These are phyloP conservation scores for Bertia moriformis DNA, from an alignment of 2,329 filamentous ascomycete genomes.

Conservation along the genomic window DNA sequence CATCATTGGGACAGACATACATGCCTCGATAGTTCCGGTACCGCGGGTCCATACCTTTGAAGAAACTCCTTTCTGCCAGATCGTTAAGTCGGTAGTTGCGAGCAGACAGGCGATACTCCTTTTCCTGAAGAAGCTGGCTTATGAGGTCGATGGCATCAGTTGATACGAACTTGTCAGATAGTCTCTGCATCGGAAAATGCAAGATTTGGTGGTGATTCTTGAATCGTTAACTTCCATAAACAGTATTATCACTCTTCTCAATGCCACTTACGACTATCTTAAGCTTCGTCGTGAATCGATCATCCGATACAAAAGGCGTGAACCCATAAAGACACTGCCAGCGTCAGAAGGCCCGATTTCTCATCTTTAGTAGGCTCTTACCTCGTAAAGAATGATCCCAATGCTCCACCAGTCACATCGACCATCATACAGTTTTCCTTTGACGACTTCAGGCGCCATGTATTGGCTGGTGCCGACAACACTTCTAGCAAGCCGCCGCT, in stretches of 20 bases:
- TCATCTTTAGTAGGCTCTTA: too few relatives aligned
- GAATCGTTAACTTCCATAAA: too few relatives aligned
- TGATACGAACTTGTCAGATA: slow-evolving; percentile 43
- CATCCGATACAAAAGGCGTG: slow-evolving; percentile 76
- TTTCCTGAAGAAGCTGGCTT: slow-evolving; percentile 55
- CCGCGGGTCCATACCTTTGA: slow-evolving; percentile 5
- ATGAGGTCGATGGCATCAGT: slow-evolving; percentile 66
- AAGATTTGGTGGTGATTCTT: slow-evolving; percentile 60
- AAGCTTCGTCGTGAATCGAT: slow-evolving; percentile 64
- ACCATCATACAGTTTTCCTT: slow-evolving; percentile 71
- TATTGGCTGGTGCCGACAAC: slow-evolving; percentile 94
- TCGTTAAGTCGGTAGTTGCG: background rate
- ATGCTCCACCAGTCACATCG: slow-evolving; percentile 96
- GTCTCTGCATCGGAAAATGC: slow-evolving; percentile 40
- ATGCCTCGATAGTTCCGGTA: slow-evolving; percentile 22
- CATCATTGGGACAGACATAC: slow-evolving; percentile 71
- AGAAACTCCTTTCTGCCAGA: too few relatives aligned
- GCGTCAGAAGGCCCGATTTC: too few relatives aligned
- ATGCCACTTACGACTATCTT: slow-evolving; percentile 60
- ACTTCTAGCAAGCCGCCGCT: slow-evolving; percentile 63
- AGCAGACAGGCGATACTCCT: slow-evolving; percentile 59
- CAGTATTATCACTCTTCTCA: too few relatives aligned
- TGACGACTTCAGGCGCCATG: slow-evolving; percentile 90
- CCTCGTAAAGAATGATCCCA: slow-evolving; percentile 72
- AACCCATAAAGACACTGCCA: slow-evolving; percentile 79